Evolutionary conservation across 805 yeast species (phyloP), one percentile per base, ranked within the genome.

Genomic region (Saturnispora quitensis): DNA sequence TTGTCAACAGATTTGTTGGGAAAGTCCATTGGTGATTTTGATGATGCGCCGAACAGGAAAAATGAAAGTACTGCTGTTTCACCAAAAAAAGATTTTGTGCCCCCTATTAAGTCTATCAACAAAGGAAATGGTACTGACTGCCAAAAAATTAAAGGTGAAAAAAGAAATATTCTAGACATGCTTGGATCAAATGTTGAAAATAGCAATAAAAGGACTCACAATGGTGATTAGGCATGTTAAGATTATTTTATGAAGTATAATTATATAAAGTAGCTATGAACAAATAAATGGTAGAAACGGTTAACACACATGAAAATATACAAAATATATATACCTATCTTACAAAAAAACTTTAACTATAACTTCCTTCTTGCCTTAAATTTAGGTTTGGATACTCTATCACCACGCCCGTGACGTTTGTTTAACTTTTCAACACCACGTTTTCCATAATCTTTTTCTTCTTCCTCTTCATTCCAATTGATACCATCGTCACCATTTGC

Each of bases 281-380:
- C 10, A 35, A 45, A 15, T 18, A n/a, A 35, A 45, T 3, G 25
- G 36, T 7, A 35, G 8, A 27, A 22, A 34, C 27, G 9, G 35
- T 28, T 18, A 24, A 45, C 35, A n/a, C 17, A 27, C 10, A 43
- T 17, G 20, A 35, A 28, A 22, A 43, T 43, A 15, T 13, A 27
- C 22, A 27, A 20, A 31, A 18, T 18, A 43, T 43, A 43, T 43
- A 33, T 7, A 24, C 46, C 24, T 22, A 43, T 9, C 17, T 31
- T 47, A 43, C 22, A 47, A 20, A 10, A 10, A 13, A 22, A 44
- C 34, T n/a, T 13, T 25, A n/a, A 12, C 60, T 68, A 81, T 55
- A 81, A 71, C 73, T 80, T 81, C 73, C 77, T 81, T 60, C 75
- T 77, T 24, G 84, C 75, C 65, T 78, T 78, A 60, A 78, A 78